Conservation (phyloP, 768 basidiomycete species). For the Termitomyces sp. region DNA sequence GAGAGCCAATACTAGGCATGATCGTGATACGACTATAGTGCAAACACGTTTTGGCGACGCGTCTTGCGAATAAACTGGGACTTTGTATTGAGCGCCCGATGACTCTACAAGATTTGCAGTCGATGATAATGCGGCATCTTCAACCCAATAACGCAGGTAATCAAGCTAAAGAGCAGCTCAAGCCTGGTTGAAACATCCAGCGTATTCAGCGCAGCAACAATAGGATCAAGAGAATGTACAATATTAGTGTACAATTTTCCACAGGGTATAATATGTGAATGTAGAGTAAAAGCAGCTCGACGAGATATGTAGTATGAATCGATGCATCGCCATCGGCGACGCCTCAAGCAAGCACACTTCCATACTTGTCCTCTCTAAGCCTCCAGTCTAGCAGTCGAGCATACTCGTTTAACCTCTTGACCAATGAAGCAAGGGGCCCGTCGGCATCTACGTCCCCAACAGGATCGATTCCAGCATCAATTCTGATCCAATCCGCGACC, state of each 20-base stretch:
- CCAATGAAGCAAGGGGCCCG: conserved; percentile 25
- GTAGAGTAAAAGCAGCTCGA: not conserved
- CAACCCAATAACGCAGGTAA: conserved; percentile 2
- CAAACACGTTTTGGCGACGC: conserved; percentile 70
- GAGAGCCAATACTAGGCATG: not conserved
- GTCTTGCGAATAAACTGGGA: conserved; percentile 49
- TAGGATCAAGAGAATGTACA: not conserved
- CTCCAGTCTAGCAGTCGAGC: conserved; percentile 59
- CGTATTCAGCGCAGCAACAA: not conserved
- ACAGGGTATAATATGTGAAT: conserved; percentile 1
- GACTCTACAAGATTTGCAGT: conserved; percentile 41
- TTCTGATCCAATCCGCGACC: conserved; percentile 59
- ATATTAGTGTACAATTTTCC: not conserved
- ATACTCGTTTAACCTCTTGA: conserved; percentile 52
- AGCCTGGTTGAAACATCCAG: not conserved
- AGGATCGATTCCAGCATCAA: conserved; percentile 34
- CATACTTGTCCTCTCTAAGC: conserved; percentile 29
- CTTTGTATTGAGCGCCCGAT: conserved; percentile 45
- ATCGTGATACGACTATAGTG: conserved; percentile 40
- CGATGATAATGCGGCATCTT: conserved; percentile 32
- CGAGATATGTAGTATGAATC: not conserved
- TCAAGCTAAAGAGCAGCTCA: not conserved
- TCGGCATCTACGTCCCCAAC: conserved; percentile 22
- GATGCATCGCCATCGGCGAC: not conserved
- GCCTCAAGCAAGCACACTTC: conserved; percentile 2